These are phyloP conservation scores for Coemansia sp. DNA, from an alignment of 192 early-diverging fungal genomes.

Conservation along the genomic window DNA sequence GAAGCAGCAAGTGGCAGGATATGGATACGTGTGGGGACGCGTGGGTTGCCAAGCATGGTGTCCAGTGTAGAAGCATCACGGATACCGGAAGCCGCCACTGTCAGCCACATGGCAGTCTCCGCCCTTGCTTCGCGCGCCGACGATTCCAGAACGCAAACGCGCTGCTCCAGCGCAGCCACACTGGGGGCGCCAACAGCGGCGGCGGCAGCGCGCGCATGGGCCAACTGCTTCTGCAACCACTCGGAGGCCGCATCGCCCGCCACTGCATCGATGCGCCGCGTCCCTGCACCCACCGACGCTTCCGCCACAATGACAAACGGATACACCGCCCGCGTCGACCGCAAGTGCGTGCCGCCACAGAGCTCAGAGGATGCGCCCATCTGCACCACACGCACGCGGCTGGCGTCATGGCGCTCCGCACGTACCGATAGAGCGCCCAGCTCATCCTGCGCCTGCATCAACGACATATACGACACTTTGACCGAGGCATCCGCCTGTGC, in stretches of 20 bases:
- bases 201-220: conserved; percentile 59
- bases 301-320: conserved; percentile 84
- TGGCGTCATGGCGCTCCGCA: conserved; percentile 91
- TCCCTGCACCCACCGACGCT: conserved; percentile 89
- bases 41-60: conserved; percentile 21
- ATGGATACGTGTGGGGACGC: conserved; percentile 21
- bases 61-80: conserved; percentile 24
- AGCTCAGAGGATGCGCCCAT: conserved; percentile 90
- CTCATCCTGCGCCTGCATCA: conserved; percentile 75
- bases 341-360: conserved; percentile 96
- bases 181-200: conserved; percentile 56
- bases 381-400: conserved; percentile 90
- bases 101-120: conserved; percentile 32
- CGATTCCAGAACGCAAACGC: conserved; percentile 21
- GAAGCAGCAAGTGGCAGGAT: conserved; percentile 7
- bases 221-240: conserved; percentile 67
- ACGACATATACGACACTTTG: conserved; percentile 76
- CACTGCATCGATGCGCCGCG: conserved; percentile 90
- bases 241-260: conserved; percentile 86
- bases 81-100: conserved; percentile 24
- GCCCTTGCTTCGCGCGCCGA: conserved; percentile 13
- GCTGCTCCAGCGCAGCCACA: conserved; percentile 67
- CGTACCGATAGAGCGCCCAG: conserved; percentile 91
- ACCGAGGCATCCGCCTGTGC: conserved; percentile 70
- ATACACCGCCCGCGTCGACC: conserved; percentile 84